These are phyloP conservation scores for Plenodomus lindquistii DNA, from an alignment of 2,329 filamentous ascomycete species.

Conservation along the genomic window DNA sequence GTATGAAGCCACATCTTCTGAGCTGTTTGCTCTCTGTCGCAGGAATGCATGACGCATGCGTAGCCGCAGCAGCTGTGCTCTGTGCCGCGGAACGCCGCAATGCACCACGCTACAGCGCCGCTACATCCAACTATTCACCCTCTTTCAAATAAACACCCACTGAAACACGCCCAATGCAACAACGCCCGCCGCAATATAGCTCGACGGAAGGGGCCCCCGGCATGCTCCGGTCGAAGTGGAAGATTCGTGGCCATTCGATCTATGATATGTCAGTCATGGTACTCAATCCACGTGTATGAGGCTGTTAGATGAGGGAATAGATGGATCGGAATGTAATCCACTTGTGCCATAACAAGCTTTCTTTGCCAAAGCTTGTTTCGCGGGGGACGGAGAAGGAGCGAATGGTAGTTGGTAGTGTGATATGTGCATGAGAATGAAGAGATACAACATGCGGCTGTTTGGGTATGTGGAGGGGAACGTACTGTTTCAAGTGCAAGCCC, in stretches of 20 bases:
- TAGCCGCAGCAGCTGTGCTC: no score
- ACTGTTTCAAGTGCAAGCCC: slow-evolving; percentile 37
- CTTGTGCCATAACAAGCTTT: no score
- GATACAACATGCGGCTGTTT: no score
- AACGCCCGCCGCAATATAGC: slow-evolving; percentile 5
- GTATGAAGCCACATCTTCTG: no score
- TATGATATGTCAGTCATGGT: background rate
- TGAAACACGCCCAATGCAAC: slow-evolving; percentile 12
- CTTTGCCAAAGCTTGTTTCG: no score
- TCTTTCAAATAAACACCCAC: slow-evolving; percentile 15
- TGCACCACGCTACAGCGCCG: no score
- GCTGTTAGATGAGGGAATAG: background rate
- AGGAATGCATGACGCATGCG: no score
- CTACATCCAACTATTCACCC: background rate
- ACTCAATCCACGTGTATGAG: background rate
- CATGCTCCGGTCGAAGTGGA: slow-evolving; percentile 4
- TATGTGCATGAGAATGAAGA: no score
- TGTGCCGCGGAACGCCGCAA: background rate
- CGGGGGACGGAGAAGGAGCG: no score
- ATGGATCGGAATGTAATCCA: no score
- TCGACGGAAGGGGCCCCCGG: slow-evolving; percentile 6
- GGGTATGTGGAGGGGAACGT: slow-evolving; percentile 12
- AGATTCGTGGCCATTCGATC: background rate
- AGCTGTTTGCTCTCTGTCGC: no score
- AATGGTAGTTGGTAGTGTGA: background rate